These are phyloP conservation scores for Mortierella polycephala DNA, from an alignment of 371 early-diverging fungal genomes.

Conservation along the genomic window DNA sequence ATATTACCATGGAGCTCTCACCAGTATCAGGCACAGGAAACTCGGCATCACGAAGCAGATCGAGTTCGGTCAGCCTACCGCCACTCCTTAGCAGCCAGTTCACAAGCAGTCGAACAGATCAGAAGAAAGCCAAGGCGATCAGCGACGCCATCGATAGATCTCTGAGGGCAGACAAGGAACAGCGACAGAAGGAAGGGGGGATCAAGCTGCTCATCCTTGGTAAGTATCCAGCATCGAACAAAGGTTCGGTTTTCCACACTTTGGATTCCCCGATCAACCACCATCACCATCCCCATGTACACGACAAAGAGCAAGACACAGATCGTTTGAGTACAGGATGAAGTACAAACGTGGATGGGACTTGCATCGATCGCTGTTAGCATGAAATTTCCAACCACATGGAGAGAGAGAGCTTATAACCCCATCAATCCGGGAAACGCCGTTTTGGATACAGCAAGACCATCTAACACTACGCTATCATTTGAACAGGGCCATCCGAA, in stretches of 20 bases:
- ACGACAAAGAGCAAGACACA: too few relatives aligned
- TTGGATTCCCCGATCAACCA: background rate
- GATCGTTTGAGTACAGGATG: too few relatives aligned
- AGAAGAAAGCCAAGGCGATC: slow-evolving; percentile 51
- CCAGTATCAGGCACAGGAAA: slow-evolving; percentile 14
- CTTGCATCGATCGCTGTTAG: too few relatives aligned
- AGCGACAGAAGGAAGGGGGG: slow-evolving; percentile 26
- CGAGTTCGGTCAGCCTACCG: background rate
- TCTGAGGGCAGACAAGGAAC: slow-evolving; percentile 50
- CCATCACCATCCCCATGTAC: background rate
- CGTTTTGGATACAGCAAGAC: too few relatives aligned
- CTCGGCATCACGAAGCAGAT: slow-evolving; percentile 4
- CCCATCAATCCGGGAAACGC: too few relatives aligned
- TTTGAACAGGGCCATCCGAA: slow-evolving; percentile 55
- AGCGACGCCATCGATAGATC: slow-evolving; percentile 55
- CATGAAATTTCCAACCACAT: too few relatives aligned
- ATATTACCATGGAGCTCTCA: slow-evolving; percentile 27
- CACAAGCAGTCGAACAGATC: slow-evolving; percentile 28
- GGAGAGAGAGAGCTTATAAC: too few relatives aligned
- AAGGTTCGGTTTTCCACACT: background rate
- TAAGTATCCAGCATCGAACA: slow-evolving; percentile 11
- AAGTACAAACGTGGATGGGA: too few relatives aligned
- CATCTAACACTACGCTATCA: background rate
- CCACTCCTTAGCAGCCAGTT: slow-evolving; percentile 24
- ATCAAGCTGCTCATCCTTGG: slow-evolving; percentile 56